Evolutionary conservation across 2,329 filamentous ascomycete genomes (phyloP).

Genomic region (Ophiostoma ulmi): DNA sequence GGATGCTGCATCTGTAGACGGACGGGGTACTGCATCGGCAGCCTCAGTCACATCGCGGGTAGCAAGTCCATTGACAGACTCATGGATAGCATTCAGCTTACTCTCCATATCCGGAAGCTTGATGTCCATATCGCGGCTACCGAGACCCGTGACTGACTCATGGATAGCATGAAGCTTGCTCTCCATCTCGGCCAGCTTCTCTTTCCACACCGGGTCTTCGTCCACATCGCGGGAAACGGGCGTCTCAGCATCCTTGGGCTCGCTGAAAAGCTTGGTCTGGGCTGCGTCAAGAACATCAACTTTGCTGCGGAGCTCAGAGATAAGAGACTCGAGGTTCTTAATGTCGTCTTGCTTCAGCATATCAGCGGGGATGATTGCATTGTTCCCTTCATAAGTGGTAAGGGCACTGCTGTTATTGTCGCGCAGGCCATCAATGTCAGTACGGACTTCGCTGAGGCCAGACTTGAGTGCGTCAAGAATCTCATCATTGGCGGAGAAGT

Average conservation of each 20-base stretch:
- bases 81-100: slow-evolving; percentile 13
- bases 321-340: slow-evolving; percentile 76
- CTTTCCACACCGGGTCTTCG: slow-evolving; percentile 28
- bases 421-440: slow-evolving; percentile 75
- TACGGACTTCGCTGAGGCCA: slow-evolving; percentile 69
- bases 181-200: slow-evolving; percentile 41
- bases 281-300: slow-evolving; percentile 65
- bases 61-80: not conserved
- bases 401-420: slow-evolving; percentile 48
- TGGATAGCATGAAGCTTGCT: slow-evolving; percentile 42
- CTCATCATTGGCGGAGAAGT: slow-evolving; percentile 81
- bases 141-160: slow-evolving; percentile 30
- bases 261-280: slow-evolving; percentile 11
- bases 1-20: slow-evolving; percentile 48
- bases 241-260: slow-evolving; percentile 6
- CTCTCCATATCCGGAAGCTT: slow-evolving; percentile 13
- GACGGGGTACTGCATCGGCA: slow-evolving; percentile 28
- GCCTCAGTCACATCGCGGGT: not conserved
- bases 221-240: not conserved
- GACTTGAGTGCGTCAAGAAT: slow-evolving; percentile 81
- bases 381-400: slow-evolving; percentile 45
- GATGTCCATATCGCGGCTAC: slow-evolving; percentile 16
- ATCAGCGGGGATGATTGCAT: slow-evolving; percentile 48
- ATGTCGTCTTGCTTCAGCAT: slow-evolving; percentile 65
- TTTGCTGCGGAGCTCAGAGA: slow-evolving; percentile 77